These are phyloP conservation scores for Crithidia brevicula DNA, from an alignment of 208 protist species.

Conservation along the genomic window DNA sequence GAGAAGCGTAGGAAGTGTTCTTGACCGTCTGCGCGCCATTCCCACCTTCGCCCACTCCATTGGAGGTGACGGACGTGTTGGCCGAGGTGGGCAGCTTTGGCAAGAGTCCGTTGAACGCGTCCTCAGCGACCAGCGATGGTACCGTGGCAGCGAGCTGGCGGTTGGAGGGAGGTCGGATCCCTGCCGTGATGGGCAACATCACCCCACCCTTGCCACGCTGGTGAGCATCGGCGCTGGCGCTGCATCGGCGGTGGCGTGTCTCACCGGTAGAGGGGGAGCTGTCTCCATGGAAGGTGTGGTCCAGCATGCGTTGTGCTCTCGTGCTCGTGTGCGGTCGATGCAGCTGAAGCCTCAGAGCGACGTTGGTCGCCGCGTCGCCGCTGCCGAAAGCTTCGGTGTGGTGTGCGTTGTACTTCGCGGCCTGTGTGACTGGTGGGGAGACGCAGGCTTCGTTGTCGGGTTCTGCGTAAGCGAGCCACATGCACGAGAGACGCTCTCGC, in stretches of 20 bases:
- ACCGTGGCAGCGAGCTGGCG: neutral
- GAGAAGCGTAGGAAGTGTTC: neutral
- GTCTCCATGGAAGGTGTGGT: too few species aligned
- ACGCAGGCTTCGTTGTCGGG: conserved; percentile 2
- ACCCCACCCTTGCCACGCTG: neutral
- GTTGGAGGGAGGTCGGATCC: neutral
- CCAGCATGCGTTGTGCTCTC: too few species aligned
- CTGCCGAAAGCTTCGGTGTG: neutral
- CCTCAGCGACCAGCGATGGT: neutral
- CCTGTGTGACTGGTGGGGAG: neutral
- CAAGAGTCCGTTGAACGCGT: neutral
- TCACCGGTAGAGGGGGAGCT: neutral
- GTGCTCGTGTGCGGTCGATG: neutral
- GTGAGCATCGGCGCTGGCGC: neutral
- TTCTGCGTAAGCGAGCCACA: neutral
- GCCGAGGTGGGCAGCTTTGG: too few species aligned
- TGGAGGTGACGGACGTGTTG: too few species aligned
- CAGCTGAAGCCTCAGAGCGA: too few species aligned
- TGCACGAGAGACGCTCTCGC: too few species aligned
- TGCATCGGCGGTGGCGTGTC: neutral
- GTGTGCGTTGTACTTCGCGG: neutral
- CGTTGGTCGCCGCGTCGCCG: neutral
- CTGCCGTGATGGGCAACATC: neutral
- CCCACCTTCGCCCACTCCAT: too few species aligned
- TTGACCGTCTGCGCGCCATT: too few species aligned